Evolutionary conservation across 805 yeast genomes (phyloP).

Genomic region (Candida sithepensis): DNA sequence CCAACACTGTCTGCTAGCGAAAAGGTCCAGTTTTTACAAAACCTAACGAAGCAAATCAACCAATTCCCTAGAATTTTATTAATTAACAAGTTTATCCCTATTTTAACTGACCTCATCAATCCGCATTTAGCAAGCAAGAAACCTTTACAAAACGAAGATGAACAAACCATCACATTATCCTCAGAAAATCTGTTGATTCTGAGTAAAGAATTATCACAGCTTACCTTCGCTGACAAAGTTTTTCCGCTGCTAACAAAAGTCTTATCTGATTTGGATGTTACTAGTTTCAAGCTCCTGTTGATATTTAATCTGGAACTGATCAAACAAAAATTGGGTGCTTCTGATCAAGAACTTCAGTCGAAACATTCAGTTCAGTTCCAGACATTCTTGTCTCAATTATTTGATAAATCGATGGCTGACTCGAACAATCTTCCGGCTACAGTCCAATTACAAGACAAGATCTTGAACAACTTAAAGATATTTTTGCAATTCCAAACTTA

Average conservation of each 20-base stretch:
- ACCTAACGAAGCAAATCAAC: slow-evolving; percentile 49
- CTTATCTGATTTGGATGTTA: slow-evolving; percentile 23
- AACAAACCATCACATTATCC: slow-evolving; percentile 41
- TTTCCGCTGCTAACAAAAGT: slow-evolving; percentile 41
- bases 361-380: slow-evolving; percentile 26
- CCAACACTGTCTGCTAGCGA: slow-evolving; percentile 70
- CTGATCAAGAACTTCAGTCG: slow-evolving; percentile 19
- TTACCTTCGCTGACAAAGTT: slow-evolving; percentile 72
- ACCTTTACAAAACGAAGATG: slow-evolving; percentile 20
- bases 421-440: slow-evolving; percentile 13
- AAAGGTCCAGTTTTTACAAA: slow-evolving; percentile 62
- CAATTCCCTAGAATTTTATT: slow-evolving; percentile 57
- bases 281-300: slow-evolving; percentile 29
- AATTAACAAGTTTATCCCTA: slow-evolving; percentile 71
- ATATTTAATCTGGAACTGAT: slow-evolving; percentile 27
- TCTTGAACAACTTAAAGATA: slow-evolving; percentile 26
- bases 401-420: slow-evolving; percentile 28
- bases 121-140: slow-evolving; percentile 28
- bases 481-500: slow-evolving; percentile 34
- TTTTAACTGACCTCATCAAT: slow-evolving; percentile 49
- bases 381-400: slow-evolving; percentile 28
- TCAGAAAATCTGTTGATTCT: slow-evolving; percentile 57
- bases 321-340: slow-evolving; percentile 27
- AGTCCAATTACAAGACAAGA: slow-evolving; percentile 32
- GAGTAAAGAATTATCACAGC: slow-evolving; percentile 64